Evolutionary conservation across 1,284 basidiomycete genomes (phyloP), one percentile per base, ranked within the genome.

Genomic region (Somion occarium): DNA sequence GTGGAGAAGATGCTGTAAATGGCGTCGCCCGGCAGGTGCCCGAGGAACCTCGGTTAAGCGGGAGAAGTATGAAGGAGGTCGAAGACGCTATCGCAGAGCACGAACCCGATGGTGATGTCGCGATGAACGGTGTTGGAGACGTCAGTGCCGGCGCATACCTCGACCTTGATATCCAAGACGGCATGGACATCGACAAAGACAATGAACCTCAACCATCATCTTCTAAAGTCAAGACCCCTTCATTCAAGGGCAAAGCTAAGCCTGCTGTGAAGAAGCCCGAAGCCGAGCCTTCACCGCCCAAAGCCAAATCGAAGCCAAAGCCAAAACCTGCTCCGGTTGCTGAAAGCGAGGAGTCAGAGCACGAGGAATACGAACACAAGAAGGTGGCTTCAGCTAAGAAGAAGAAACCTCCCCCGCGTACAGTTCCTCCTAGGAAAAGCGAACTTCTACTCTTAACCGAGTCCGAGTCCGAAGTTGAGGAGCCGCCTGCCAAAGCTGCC

Each of bases 161-260:
- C 26, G 66, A 65, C 38, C 54, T 56, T n/a, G 60, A 60, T 26
- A 58, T 66, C n/a, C 52, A 38, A n/a, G 30, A 34, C 30, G 7
- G 15, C 30, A 63, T 61, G 63, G 60, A 60, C 26, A 59, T 64
- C 39, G 60, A 62, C 44, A 60, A 63, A 20, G 55, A 55, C 12
- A 15, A 34, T 15, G 51, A 41, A n/a, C n/a, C n/a, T n/a, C 30
- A 15, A 34, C 30, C 7, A 34, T 34, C 7, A 34, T 34, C 30
- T 15, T 34, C 15, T 34, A 7, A 34, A 7, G 7, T 34, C 49
- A 22, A 11, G 47, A 49, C 13, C n/a, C n/a, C n/a, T n/a, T 12
- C 13, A 3, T 9, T 7, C n/a, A 41, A 39, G 34, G 5, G 25
- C 2, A 39, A 18, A 25, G n/a, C n/a, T n/a, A 48, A 27, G 19